Conservation (phyloP, 2,329 filamentous ascomycete species). For the Knufia petricola region DNA sequence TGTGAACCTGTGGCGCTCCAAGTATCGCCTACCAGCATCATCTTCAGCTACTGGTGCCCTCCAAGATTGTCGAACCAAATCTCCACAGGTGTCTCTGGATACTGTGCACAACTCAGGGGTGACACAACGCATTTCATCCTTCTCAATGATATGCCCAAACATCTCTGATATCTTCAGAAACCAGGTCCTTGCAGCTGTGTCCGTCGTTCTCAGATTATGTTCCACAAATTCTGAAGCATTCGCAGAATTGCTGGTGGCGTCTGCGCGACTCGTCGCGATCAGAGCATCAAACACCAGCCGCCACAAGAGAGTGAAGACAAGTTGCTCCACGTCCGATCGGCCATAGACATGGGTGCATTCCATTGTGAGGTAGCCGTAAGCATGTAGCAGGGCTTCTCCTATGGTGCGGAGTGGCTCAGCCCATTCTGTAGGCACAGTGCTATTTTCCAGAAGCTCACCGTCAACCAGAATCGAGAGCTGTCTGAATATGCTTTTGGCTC, state of each 20-base stretch:
- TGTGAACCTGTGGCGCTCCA: too few species aligned
- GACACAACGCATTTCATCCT: background rate
- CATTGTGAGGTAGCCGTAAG: background rate
- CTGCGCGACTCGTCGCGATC: background rate
- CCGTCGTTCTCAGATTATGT: background rate
- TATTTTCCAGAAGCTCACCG: background rate
- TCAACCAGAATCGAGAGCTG: background rate
- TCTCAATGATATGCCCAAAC: background rate
- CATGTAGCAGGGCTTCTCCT: background rate
- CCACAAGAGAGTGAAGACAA: slow-evolving; percentile 2
- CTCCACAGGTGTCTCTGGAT: background rate
- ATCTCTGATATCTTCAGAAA: background rate
- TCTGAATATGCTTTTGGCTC: background rate
- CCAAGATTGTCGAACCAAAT: background rate
- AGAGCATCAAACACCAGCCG: background rate
- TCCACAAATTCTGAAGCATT: background rate
- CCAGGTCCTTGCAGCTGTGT: background rate
- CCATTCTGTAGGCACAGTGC: background rate
- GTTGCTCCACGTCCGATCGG: slow-evolving; percentile 5
- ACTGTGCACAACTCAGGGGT: background rate
- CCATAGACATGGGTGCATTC: slow-evolving; percentile 1
- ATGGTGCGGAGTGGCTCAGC: background rate
- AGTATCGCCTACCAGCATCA: too few species aligned
- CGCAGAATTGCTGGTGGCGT: background rate
- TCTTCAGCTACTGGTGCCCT: too few species aligned